A percentile compares a stretch with the other conserved stretches of the same genome.
Evolutionary conservation across 73 alveolate species (phyloP).

Genomic region (Diophrys sp.): DNA sequence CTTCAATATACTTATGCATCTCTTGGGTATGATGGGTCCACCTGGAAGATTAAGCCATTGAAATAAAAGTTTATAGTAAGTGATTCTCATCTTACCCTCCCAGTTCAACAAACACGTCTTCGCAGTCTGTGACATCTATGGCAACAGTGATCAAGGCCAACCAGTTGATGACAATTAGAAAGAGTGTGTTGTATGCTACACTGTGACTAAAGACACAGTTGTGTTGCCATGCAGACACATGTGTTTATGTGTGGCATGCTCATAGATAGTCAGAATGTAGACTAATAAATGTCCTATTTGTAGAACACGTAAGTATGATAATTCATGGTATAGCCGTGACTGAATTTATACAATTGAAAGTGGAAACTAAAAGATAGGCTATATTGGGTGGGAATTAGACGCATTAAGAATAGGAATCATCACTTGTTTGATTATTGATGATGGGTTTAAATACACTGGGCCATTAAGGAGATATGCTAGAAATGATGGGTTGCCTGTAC

Average conservation of each 20-base stretch:
- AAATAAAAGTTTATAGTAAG: not conserved
- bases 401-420: constrained; percentile 65
- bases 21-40: not conserved
- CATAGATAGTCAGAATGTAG: constrained; percentile 75
- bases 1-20: not conserved
- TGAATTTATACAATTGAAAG: not conserved
- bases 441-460: constrained; percentile 85
- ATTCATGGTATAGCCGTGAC: not conserved
- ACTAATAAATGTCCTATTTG: constrained; percentile 82
- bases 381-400: not conserved
- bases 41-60: not conserved
- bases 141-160: constrained; percentile 30
- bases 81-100: not conserved
- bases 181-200: constrained; percentile 86
- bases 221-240: constrained; percentile 89
- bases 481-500: constrained; percentile 41
- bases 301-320: constrained; percentile 42
- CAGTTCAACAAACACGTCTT: constrained; percentile 48
- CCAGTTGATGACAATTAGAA: constrained; percentile 27
- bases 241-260: constrained; percentile 77
- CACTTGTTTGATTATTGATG: constrained; percentile 17
- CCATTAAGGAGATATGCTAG: constrained; percentile 75
- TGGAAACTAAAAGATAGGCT: not conserved
- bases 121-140: constrained; percentile 61
- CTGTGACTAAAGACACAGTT: constrained; percentile 76